Percentiles rank a stretch among this genome's conserved stretches.
phyloP scores from a whole-genome alignment of 2,329 filamentous ascomycete species.

The Apiospora pterosperma region DNA sequence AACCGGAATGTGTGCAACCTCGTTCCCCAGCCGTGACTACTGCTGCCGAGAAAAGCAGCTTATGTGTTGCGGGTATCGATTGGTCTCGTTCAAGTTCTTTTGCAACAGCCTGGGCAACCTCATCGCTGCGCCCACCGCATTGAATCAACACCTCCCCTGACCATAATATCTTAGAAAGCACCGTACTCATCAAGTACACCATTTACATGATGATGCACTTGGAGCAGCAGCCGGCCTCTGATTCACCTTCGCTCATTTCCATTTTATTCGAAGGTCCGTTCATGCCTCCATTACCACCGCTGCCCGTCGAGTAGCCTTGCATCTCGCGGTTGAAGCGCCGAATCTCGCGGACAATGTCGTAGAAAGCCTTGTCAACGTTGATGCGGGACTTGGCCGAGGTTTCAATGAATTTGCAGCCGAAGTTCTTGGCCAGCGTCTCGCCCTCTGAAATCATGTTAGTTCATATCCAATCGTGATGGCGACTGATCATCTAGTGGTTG shows the following conservation, averaged over 20 bases:
- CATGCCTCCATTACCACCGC: constrained; percentile 59
- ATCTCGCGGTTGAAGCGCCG: constrained; percentile 98
- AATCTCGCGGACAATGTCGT: constrained; percentile 97
- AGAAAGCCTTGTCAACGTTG: constrained; percentile 98
- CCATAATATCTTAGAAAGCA: neutral
- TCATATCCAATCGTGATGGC: neutral
- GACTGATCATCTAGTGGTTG: neutral
- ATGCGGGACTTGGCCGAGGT: constrained; percentile 97
- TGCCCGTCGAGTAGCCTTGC: constrained; percentile 76
- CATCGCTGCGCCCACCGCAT: too few species aligned
- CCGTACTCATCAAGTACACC: neutral
- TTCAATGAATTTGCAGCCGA: constrained; percentile 98
- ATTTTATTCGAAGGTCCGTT: constrained; percentile 68
- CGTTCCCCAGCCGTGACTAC: constrained; percentile 12
- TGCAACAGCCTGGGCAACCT: too few species aligned
- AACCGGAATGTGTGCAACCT: constrained; percentile 22
- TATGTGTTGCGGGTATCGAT: constrained; percentile 7
- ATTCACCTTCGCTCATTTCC: constrained; percentile 69
- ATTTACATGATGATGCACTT: constrained; percentile 85
- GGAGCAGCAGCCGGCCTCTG: constrained; percentile 74
- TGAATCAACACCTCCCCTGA: too few species aligned
- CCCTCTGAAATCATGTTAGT: constrained; percentile 62
- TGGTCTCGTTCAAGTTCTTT: constrained; percentile 2
- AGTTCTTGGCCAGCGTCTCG: constrained; percentile 77
- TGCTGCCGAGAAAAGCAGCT: constrained; percentile 4